Percentiles rank a stretch among this genome's conserved stretches.
Evolutionary conservation across 495 filamentous ascomycete species (phyloP).

Genomic region (Penicillium salamii): DNA sequence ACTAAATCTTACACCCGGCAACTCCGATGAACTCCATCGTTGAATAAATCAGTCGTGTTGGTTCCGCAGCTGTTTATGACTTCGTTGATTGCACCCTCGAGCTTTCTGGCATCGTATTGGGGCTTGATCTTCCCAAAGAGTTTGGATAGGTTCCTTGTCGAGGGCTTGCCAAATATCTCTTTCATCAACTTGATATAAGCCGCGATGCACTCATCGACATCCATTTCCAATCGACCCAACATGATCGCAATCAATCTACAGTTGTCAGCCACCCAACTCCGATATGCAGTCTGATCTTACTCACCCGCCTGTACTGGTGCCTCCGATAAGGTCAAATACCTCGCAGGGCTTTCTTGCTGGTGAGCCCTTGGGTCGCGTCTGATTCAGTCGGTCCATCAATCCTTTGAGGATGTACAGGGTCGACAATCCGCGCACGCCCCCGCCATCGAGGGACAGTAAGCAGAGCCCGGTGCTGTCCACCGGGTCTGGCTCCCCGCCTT

Average conservation of each 20-base stretch:
- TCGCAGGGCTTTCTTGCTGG: slow-evolving; percentile 48
- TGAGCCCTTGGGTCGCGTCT: neutral
- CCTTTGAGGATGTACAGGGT: slow-evolving; percentile 47
- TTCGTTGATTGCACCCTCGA: slow-evolving; percentile 39
- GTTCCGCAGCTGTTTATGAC: slow-evolving; percentile 33
- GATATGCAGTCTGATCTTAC: neutral
- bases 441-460: slow-evolving; percentile 51
- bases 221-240: slow-evolving; percentile 44
- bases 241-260: slow-evolving; percentile 33
- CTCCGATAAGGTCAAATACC: slow-evolving; percentile 43
- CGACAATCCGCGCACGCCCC: slow-evolving; percentile 53
- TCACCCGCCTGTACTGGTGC: slow-evolving; percentile 41
- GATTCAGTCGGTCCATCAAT: slow-evolving; percentile 42
- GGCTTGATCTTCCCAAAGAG: neutral
- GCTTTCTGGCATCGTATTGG: slow-evolving; percentile 37
- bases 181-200: slow-evolving; percentile 37
- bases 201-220: slow-evolving; percentile 45
- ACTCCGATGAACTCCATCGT: neutral
- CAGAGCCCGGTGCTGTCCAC: slow-evolving; percentile 7
- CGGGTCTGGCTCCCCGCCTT: slow-evolving; percentile 3
- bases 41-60: slow-evolving; percentile 26
- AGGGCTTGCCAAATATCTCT: slow-evolving; percentile 34
- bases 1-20: slow-evolving; percentile 5
- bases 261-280: slow-evolving; percentile 13
- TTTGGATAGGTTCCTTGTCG: neutral